Percentiles rank a stretch among this genome's conserved stretches.
Evolutionary conservation across 1,284 basidiomycete genomes (phyloP).

Genomic region (Ceratorhiza oryzae-sativae): DNA sequence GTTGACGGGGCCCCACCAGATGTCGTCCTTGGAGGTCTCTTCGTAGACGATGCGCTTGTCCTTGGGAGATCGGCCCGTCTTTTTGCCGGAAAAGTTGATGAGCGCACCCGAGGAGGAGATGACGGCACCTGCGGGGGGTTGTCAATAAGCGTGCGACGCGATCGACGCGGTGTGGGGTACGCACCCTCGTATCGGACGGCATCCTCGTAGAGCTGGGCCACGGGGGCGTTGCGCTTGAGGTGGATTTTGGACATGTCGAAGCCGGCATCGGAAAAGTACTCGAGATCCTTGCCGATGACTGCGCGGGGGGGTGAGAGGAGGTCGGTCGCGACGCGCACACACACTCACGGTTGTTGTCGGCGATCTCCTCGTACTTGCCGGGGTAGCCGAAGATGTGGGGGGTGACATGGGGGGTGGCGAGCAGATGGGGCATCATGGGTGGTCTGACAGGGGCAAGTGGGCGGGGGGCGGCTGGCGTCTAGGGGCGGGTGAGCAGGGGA

Average conservation of each 20-base stretch:
- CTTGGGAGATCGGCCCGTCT: constrained; percentile 97
- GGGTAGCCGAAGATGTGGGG: constrained; percentile 39
- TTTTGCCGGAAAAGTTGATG: constrained; percentile 99
- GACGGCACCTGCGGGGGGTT: constrained; percentile 71
- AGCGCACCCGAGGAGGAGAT: constrained; percentile 95
- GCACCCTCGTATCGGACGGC: constrained; percentile 88
- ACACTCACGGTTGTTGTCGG: constrained; percentile 35
- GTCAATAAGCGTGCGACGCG: neutral
- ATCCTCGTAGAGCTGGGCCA: constrained; percentile 97
- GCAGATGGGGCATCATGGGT: constrained; percentile 29
- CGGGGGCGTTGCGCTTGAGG: constrained; percentile 93
- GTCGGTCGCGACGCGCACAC: neutral
- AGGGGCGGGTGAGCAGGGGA: constrained; percentile 11
- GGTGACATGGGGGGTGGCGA: constrained; percentile 37
- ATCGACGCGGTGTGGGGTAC: neutral
- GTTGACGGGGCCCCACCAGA: constrained; percentile 99
- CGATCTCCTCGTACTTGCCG: constrained; percentile 38
- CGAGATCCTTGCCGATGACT: constrained; percentile 66
- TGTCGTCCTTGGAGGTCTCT: constrained; percentile 95
- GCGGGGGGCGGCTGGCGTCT: constrained; percentile 18
- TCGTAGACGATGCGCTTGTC: constrained; percentile 99
- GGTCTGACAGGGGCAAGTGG: constrained; percentile 6
- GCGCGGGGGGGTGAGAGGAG: neutral
- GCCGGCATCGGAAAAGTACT: constrained; percentile 98
- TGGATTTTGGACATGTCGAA: constrained; percentile 96